Percentiles rank a stretch among this genome's conserved stretches.
These are phyloP conservation scores for Mortierella antarctica DNA, from an alignment of 192 early-diverging fungal genomes.

Conservation along the genomic window DNA sequence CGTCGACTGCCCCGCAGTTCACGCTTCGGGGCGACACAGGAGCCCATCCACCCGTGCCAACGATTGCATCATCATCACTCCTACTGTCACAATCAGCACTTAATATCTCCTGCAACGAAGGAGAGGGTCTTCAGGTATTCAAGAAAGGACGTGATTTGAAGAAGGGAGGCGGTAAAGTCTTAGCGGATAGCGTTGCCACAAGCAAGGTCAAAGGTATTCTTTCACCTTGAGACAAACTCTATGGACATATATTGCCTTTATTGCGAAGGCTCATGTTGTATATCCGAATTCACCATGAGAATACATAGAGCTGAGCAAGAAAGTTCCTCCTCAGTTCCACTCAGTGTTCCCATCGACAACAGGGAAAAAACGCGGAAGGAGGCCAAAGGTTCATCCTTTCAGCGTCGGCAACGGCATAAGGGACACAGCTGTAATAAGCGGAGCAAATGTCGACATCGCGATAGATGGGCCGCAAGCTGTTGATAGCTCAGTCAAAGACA, in stretches of 20 bases:
- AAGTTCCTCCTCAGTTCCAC: background rate
- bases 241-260: no score
- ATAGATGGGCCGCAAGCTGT: background rate
- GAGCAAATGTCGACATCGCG: background rate
- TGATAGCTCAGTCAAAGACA: background rate
- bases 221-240: no score
- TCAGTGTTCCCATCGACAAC: background rate
- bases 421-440: background rate
- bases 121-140: no score
- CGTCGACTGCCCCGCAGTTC: no score
- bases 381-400: slow-evolving; percentile 13
- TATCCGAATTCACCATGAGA: no score
- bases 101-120: no score
- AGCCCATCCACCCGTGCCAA: background rate
- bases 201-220: no score
- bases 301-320: background rate
- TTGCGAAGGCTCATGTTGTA: no score
- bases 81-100: no score
- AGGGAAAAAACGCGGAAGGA: slow-evolving; percentile 14
- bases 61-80: background rate
- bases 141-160: no score
- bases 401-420: background rate
- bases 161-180: no score
- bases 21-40: background rate
- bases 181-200: no score